Percentiles rank a stretch among this genome's conserved stretches.
Evolutionary conservation across 257 asterid genomes (phyloP).

Genomic region (Scutellaria baicalensis): DNA sequence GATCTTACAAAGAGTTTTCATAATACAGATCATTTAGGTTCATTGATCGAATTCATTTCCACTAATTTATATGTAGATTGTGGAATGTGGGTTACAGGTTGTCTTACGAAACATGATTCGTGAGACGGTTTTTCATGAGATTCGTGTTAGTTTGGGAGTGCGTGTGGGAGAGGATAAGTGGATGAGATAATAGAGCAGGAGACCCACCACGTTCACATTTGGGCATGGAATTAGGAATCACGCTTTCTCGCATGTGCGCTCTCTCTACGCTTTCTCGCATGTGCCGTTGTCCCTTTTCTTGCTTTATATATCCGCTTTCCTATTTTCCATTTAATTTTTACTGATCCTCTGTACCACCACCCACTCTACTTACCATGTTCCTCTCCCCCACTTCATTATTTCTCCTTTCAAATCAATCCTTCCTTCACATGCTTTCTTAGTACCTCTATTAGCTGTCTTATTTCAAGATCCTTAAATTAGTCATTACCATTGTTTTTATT

Average conservation of each 20-base stretch:
- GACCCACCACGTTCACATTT: too few species aligned
- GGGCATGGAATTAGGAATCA: conserved; percentile 28
- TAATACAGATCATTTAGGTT: too few species aligned
- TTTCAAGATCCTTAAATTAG: background rate
- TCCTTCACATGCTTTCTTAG: background rate
- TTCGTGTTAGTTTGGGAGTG: conserved; percentile 8
- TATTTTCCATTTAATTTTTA: background rate
- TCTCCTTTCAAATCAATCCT: background rate
- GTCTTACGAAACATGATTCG: too few species aligned
- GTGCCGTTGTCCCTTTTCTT: conserved; percentile 45
- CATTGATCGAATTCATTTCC: too few species aligned
- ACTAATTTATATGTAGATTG: too few species aligned
- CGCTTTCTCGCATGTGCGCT: conserved; percentile 57
- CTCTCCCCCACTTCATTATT: conserved; percentile 14
- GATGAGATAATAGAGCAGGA: conserved; percentile 3
- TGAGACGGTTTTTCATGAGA: too few species aligned
- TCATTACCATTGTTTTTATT: background rate
- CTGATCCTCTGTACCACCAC: conserved; percentile 12
- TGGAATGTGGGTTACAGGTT: too few species aligned
- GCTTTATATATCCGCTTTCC: conserved; percentile 38
- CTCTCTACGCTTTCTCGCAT: conserved; percentile 36
- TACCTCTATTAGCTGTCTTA: background rate
- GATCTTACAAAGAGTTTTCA: too few species aligned
- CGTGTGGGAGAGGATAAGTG: conserved; percentile 24
- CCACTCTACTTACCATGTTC: conserved; percentile 24